Percentiles rank a stretch among this genome's conserved stretches.
These are phyloP conservation scores for Lasiosphaeria ovina DNA, from an alignment of 495 filamentous ascomycete genomes.

Conservation along the genomic window DNA sequence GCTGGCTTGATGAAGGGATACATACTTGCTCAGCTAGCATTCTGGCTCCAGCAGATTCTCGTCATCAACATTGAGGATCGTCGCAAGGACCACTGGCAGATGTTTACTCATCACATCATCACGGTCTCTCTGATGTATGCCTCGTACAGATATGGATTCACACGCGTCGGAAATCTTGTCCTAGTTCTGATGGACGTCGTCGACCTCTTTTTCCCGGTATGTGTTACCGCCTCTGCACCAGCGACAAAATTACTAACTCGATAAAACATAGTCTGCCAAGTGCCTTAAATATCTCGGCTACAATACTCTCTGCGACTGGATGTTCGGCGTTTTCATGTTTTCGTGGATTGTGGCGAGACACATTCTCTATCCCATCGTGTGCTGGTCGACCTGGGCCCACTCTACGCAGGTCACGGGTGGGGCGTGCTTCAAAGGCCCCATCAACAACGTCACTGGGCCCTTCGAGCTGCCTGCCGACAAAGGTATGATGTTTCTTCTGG, in stretches of 20 bases:
- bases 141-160: slow-evolving; percentile 81
- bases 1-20: slow-evolving; percentile 80
- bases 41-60: slow-evolving; percentile 91
- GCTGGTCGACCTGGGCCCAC: slow-evolving; percentile 78
- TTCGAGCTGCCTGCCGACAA: slow-evolving; percentile 56
- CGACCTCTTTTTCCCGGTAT: slow-evolving; percentile 81
- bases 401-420: slow-evolving; percentile 58
- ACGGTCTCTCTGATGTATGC: slow-evolving; percentile 75
- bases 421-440: slow-evolving; percentile 64
- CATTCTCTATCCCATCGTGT: slow-evolving; percentile 70
- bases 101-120: slow-evolving; percentile 92
- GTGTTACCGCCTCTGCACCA: slow-evolving; percentile 30
- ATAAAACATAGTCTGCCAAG: slow-evolving; percentile 69
- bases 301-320: slow-evolving; percentile 71
- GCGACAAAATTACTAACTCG: slow-evolving; percentile 8
- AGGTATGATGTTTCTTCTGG: slow-evolving; percentile 59
- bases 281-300: slow-evolving; percentile 86
- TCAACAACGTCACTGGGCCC: slow-evolving; percentile 51
- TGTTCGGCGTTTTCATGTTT: slow-evolving; percentile 83
- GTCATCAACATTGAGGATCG: slow-evolving; percentile 92
- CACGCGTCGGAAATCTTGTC: slow-evolving; percentile 83
- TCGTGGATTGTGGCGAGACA: slow-evolving; percentile 85
- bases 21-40: slow-evolving; percentile 84
- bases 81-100: slow-evolving; percentile 91
- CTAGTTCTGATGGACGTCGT: slow-evolving; percentile 92